These are phyloP conservation scores for Brettanomyces naardenensis DNA, from an alignment of 805 yeast genomes.

Conservation along the genomic window DNA sequence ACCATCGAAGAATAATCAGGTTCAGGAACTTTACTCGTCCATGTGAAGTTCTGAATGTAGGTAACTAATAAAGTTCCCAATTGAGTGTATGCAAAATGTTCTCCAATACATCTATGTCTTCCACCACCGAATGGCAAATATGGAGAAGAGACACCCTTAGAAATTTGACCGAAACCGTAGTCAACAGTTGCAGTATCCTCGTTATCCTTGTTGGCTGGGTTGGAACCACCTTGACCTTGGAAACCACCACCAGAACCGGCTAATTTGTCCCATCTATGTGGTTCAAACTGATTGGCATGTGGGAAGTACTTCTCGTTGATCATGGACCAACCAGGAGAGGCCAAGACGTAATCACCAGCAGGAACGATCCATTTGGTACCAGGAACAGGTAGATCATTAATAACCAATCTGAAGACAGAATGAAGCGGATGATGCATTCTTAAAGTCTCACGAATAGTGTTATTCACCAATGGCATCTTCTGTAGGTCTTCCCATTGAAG, in stretches of 20 bases:
- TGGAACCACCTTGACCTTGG: slow-evolving; percentile 12
- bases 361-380: slow-evolving; percentile 77
- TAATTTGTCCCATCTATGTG: slow-evolving; percentile 73
- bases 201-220: slow-evolving; percentile 26
- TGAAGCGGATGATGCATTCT: slow-evolving; percentile 96
- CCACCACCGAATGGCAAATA: slow-evolving; percentile 99
- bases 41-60: slow-evolving; percentile 65
- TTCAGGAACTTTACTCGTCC: slow-evolving; percentile 62
- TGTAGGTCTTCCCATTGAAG: slow-evolving; percentile 77
- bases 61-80: slow-evolving; percentile 77
- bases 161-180: slow-evolving; percentile 94
- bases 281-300: slow-evolving; percentile 61
- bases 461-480: slow-evolving; percentile 73
- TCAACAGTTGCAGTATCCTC: slow-evolving; percentile 43
- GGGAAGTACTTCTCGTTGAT: slow-evolving; percentile 74
- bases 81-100: slow-evolving; percentile 94
- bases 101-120: slow-evolving; percentile 98
- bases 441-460: slow-evolving; percentile 84
- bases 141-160: slow-evolving; percentile 94
- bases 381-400: slow-evolving; percentile 70
- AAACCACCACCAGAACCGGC: slow-evolving; percentile 22
- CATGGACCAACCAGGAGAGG: slow-evolving; percentile 89
- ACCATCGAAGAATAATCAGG: slow-evolving; percentile 89
- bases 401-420: slow-evolving; percentile 89
- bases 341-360: slow-evolving; percentile 80